phyloP scores from a whole-genome alignment of 2,329 filamentous ascomycete species.

The Aspergillus brunneoviolaceus region DNA sequence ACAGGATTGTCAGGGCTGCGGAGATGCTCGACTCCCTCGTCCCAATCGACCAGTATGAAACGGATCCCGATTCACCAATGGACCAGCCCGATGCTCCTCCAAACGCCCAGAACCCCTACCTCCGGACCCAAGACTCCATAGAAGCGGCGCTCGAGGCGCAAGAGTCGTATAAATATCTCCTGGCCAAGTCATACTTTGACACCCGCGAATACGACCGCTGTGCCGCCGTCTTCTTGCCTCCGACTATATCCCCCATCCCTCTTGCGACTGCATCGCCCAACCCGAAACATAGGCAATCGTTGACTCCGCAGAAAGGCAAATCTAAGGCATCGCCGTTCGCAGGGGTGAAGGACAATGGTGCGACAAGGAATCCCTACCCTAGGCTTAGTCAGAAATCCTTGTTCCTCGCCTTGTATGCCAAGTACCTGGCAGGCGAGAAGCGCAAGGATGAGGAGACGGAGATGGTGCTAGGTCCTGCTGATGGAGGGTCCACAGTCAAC shows the following conservation, averaged over 20 bases:
- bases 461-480: slow-evolving; percentile 92
- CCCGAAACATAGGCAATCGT: slow-evolving; percentile 39
- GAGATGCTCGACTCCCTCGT: slow-evolving; percentile 86
- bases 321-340: slow-evolving; percentile 52
- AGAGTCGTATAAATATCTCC: slow-evolving; percentile 78
- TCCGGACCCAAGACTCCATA: slow-evolving; percentile 62
- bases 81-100: slow-evolving; percentile 52
- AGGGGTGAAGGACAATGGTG: slow-evolving; percentile 35
- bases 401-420: slow-evolving; percentile 89
- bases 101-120: slow-evolving; percentile 52
- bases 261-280: slow-evolving; percentile 43
- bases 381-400: slow-evolving; percentile 82
- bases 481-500: slow-evolving; percentile 80
- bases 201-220: slow-evolving; percentile 94
- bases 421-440: slow-evolving; percentile 91
- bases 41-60: slow-evolving; percentile 55
- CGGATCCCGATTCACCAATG: slow-evolving; percentile 60
- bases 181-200: slow-evolving; percentile 93
- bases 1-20: slow-evolving; percentile 67
- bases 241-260: slow-evolving; percentile 69
- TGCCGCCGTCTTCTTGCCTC: slow-evolving; percentile 82
- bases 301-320: slow-evolving; percentile 57
- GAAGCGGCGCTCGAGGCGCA: slow-evolving; percentile 75
- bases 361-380: slow-evolving; percentile 43
- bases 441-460: slow-evolving; percentile 94